phyloP scores from a whole-genome alignment of 2,329 filamentous ascomycete genomes.

The Fusarium xyrophilum region DNA sequence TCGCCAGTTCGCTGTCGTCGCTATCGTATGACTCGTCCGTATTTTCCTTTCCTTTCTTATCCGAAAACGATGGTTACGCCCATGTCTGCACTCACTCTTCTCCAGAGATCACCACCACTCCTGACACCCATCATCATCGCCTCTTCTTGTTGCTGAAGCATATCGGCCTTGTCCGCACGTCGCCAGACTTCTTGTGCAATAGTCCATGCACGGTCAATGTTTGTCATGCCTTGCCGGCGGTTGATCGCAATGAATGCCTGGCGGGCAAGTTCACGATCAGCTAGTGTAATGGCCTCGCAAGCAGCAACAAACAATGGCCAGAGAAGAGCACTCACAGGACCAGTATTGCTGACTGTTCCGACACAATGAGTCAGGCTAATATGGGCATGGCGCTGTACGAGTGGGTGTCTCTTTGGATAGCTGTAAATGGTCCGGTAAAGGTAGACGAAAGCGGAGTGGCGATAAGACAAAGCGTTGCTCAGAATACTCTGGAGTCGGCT shows the following conservation, averaged over 20 bases:
- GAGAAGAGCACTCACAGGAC: constrained; percentile 68
- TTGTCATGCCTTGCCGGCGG: constrained; percentile 68
- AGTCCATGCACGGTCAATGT: constrained; percentile 67
- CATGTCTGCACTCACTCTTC: constrained; percentile 63
- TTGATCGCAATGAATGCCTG: constrained; percentile 61
- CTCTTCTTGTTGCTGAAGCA: constrained; percentile 38
- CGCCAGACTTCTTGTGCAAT: constrained; percentile 69
- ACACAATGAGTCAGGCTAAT: constrained; percentile 61
- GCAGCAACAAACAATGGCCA: constrained; percentile 71
- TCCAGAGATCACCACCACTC: constrained; percentile 57
- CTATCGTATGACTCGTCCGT: constrained; percentile 12
- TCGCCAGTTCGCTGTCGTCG: constrained; percentile 25
- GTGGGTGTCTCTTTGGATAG: constrained; percentile 53
- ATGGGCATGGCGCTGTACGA: constrained; percentile 62
- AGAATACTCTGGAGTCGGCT: constrained; percentile 60
- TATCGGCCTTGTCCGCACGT: constrained; percentile 52
- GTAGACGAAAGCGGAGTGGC: constrained; percentile 64
- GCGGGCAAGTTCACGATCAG: constrained; percentile 60
- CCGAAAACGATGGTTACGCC: constrained; percentile 67
- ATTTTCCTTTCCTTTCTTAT: constrained; percentile 4
- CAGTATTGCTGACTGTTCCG: constrained; percentile 60
- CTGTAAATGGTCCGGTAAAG: constrained; percentile 63
- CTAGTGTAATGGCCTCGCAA: constrained; percentile 61
- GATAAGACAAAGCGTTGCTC: constrained; percentile 67
- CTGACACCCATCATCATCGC: constrained; percentile 27